Conservation (phyloP, 2,329 filamentous ascomycete species). For the Exophiala xenobiotica region DNA sequence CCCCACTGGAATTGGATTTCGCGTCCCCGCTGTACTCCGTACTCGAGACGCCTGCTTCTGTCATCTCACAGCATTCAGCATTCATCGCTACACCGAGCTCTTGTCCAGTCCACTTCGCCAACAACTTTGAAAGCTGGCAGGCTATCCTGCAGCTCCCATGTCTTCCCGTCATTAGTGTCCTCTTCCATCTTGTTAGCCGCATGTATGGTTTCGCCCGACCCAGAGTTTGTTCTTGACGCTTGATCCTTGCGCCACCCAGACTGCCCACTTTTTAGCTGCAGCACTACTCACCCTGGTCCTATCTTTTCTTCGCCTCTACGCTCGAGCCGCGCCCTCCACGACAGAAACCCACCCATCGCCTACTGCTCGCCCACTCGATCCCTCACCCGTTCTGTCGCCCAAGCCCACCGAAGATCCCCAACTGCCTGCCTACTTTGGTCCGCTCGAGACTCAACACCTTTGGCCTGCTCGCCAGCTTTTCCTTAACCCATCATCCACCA, state of each 20-base stretch:
- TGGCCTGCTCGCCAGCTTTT: conserved; percentile 20
- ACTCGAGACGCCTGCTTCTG: no score
- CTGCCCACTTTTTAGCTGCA: conserved; percentile 22
- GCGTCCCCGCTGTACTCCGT: no score
- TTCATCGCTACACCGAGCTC: neutral
- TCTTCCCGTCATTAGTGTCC: conserved; percentile 20
- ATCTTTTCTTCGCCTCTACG: conserved; percentile 18
- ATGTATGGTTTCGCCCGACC: conserved; percentile 14
- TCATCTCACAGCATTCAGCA: no score
- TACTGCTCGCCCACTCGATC: conserved; percentile 4
- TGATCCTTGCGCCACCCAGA: conserved; percentile 24
- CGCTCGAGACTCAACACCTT: conserved; percentile 29
- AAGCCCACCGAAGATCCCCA: conserved; percentile 25
- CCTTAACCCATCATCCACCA: conserved; percentile 17
- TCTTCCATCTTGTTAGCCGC: conserved; percentile 21
- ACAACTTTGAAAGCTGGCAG: neutral
- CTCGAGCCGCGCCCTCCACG: conserved; percentile 25
- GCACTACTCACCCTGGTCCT: conserved; percentile 18
- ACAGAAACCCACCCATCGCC: conserved; percentile 11
- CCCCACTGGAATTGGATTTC: no score
- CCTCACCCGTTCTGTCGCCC: neutral
- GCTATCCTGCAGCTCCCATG: conserved; percentile 4
- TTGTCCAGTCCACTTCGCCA: neutral
- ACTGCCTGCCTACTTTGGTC: conserved; percentile 21
- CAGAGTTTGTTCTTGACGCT: conserved; percentile 13